Evolutionary conservation across 805 yeast genomes (phyloP).

Genomic region (Metschnikowia santaceciliae): DNA sequence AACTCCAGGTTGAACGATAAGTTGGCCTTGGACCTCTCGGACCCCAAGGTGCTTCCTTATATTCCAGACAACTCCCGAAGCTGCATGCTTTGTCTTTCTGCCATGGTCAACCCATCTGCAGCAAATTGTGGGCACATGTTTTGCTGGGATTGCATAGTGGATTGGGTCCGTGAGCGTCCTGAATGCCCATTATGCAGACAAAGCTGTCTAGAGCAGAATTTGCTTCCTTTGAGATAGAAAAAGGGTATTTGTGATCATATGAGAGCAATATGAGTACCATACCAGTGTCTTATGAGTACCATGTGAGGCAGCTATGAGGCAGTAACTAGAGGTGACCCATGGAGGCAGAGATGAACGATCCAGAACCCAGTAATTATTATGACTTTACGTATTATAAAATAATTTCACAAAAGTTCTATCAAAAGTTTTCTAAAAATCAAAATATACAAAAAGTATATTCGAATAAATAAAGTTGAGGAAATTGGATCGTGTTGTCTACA

Average conservation of each 20-base stretch:
- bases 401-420: too few species aligned
- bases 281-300: too few species aligned
- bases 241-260: not conserved
- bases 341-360: too few species aligned
- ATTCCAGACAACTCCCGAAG: slow-evolving; percentile 66
- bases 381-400: too few species aligned
- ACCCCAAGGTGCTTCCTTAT: slow-evolving; percentile 56
- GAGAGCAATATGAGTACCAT: not conserved
- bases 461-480: too few species aligned
- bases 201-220: slow-evolving; percentile 54
- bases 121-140: slow-evolving; percentile 90
- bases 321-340: too few species aligned
- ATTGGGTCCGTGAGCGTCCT: slow-evolving; percentile 82
- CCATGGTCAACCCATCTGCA: slow-evolving; percentile 77
- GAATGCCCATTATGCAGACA: slow-evolving; percentile 94
- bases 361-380: too few species aligned
- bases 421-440: too few species aligned
- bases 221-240: slow-evolving; percentile 45
- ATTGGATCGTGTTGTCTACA: not conserved
- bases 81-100: slow-evolving; percentile 81
- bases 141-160: slow-evolving; percentile 88
- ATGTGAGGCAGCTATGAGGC: too few species aligned
- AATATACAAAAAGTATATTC: too few species aligned
- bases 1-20: slow-evolving; percentile 2
- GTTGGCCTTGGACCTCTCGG: slow-evolving; percentile 48